These are phyloP conservation scores for Porphyrellus sp. DNA, from an alignment of 1,284 basidiomycete genomes.

Conservation along the genomic window DNA sequence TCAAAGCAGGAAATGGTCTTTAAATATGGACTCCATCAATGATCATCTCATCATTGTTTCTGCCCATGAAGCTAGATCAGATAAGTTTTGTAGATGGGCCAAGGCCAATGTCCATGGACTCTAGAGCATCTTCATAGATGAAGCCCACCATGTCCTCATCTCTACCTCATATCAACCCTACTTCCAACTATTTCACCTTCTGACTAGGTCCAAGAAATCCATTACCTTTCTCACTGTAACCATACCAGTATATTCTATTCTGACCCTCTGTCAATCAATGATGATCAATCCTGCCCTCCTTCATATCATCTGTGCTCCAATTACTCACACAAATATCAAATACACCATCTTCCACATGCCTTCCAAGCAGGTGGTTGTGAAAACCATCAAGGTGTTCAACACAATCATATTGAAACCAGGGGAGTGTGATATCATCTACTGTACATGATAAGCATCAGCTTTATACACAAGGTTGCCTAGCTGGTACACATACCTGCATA, in stretches of 20 bases:
- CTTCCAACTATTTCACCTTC: slow-evolving; percentile 16
- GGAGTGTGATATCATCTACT: not conserved
- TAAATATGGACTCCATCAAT: not conserved
- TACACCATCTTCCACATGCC: not conserved
- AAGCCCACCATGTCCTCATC: slow-evolving; percentile 22
- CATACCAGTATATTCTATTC: slow-evolving; percentile 9
- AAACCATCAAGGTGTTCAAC: not conserved
- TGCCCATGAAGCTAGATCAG: slow-evolving; percentile 4
- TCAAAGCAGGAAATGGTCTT: not conserved
- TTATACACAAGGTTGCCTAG: not conserved
- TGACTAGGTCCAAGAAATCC: slow-evolving; percentile 13
- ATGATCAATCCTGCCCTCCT: not conserved
- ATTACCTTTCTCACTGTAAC: slow-evolving; percentile 22
- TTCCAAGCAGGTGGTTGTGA: not conserved
- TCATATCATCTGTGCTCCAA: not conserved
- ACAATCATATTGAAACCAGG: accelerated
- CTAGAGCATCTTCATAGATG: slow-evolving; percentile 16
- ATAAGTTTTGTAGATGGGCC: not conserved
- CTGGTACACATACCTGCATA: not conserved
- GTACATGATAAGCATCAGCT: not conserved
- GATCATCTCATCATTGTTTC: slow-evolving; percentile 10
- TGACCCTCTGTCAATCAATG: slow-evolving; percentile 1
- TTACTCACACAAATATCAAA: not conserved
- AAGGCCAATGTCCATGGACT: not conserved
- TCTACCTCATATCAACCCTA: slow-evolving; percentile 14